These are phyloP conservation scores for Clavispora fructus DNA, from an alignment of 805 yeast genomes.

Conservation along the genomic window DNA sequence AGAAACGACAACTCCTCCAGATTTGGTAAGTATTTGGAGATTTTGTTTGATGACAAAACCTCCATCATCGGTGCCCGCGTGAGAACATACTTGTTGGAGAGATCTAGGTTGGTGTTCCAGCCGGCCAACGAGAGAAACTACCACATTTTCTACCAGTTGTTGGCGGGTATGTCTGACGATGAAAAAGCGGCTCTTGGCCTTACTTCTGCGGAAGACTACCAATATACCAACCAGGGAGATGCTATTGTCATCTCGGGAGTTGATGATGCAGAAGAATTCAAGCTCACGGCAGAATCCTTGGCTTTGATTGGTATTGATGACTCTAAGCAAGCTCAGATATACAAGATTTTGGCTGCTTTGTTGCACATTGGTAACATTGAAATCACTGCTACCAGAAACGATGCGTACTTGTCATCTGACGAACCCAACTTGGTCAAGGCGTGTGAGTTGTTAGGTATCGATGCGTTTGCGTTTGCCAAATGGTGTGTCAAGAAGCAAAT, in stretches of 20 bases:
- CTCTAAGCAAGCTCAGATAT: slow-evolving; percentile 60
- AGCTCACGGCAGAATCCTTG: slow-evolving; percentile 71
- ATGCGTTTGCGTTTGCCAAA: slow-evolving; percentile 67
- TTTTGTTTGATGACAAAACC: slow-evolving; percentile 68
- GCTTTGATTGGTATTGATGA: slow-evolving; percentile 67
- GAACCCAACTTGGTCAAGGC: slow-evolving; percentile 83
- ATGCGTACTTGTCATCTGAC: slow-evolving; percentile 75
- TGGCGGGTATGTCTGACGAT: slow-evolving; percentile 62
- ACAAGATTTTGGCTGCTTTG: slow-evolving; percentile 78
- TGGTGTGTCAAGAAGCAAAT: slow-evolving; percentile 94
- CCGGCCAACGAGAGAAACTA: slow-evolving; percentile 88
- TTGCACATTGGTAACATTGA: slow-evolving; percentile 91
- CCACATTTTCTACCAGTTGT: slow-evolving; percentile 87
- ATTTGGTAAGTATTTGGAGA: slow-evolving; percentile 94
- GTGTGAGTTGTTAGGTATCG: slow-evolving; percentile 77
- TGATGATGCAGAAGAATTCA: slow-evolving; percentile 77
- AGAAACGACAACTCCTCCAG: slow-evolving; percentile 97
- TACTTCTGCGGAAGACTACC: slow-evolving; percentile 60
- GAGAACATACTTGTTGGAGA: slow-evolving; percentile 85
- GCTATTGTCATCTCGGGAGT: slow-evolving; percentile 64
- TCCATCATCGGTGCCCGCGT: slow-evolving; percentile 92
- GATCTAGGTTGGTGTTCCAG: slow-evolving; percentile 92
- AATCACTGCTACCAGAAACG: slow-evolving; percentile 76
- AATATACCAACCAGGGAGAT: slow-evolving; percentile 89
- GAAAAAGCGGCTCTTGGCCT: slow-evolving; percentile 57